Percentiles rank a stretch among this genome's conserved stretches.
These are phyloP conservation scores for Suillus plorans DNA, from an alignment of 768 basidiomycete species.

Conservation along the genomic window DNA sequence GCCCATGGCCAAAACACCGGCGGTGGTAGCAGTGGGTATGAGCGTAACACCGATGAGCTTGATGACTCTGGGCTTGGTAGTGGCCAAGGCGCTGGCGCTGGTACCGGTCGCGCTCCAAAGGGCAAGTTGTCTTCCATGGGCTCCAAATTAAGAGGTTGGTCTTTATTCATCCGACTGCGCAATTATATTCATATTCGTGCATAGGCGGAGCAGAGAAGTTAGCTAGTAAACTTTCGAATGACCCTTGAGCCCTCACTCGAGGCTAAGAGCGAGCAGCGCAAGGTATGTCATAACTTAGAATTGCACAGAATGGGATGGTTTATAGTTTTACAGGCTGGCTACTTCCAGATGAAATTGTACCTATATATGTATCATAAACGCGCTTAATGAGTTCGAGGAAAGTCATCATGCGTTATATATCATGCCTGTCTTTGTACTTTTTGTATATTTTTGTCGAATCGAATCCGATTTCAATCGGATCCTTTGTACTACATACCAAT, in stretches of 20 bases:
- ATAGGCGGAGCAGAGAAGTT: conserved; percentile 11
- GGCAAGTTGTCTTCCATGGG: not conserved
- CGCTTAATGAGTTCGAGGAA: no score
- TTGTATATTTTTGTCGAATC: not conserved
- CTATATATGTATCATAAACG: not conserved
- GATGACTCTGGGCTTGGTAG: conserved; percentile 1
- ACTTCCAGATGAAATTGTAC: not conserved
- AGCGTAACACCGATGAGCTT: conserved; percentile 11
- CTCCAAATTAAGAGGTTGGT: conserved; percentile 8
- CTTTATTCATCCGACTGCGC: not conserved
- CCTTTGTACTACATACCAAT: not conserved
- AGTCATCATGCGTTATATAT: not conserved
- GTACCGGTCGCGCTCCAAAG: not conserved
- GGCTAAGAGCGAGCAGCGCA: conserved; percentile 6
- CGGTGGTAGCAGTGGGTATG: conserved; percentile 9
- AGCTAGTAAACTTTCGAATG: conserved; percentile 4
- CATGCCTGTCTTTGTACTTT: not conserved
- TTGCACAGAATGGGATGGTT: not conserved
- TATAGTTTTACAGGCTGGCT: not conserved
- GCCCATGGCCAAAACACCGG: not conserved
- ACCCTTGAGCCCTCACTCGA: conserved; percentile 7
- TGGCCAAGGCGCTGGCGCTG: not conserved
- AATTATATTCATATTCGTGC: not conserved
- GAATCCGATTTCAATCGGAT: not conserved
- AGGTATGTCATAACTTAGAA: conserved; percentile 5